These are phyloP conservation scores for Pulicaria dysenterica DNA, from an alignment of 129 eudicot genomes.

Conservation along the genomic window DNA sequence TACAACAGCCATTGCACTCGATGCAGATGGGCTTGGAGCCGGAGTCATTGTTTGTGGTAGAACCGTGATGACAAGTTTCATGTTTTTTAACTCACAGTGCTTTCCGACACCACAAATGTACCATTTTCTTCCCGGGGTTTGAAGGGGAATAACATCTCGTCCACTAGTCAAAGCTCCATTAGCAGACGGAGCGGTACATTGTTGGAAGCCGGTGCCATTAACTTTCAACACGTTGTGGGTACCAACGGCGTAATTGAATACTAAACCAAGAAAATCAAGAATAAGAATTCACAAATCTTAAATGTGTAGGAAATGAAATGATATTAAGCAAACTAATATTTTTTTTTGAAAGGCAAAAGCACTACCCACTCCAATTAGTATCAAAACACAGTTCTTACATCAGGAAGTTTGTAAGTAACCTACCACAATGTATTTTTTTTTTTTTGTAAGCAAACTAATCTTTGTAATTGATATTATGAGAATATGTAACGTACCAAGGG, in stretches of 20 bases:
- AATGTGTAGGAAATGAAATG: neutral
- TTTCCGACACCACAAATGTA: conserved; percentile 50
- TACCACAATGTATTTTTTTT: too few relatives aligned
- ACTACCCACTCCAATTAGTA: too few relatives aligned
- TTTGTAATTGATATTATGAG: neutral
- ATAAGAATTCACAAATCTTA: neutral
- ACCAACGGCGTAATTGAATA: conserved; percentile 34
- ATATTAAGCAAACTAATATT: neutral
- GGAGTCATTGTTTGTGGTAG: conserved; percentile 31
- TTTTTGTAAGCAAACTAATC: neutral
- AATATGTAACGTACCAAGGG: conserved; percentile 33
- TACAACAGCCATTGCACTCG: neutral
- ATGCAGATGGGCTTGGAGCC: conserved; percentile 28
- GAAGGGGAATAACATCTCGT: conserved; percentile 40
- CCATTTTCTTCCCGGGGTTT: conserved; percentile 56
- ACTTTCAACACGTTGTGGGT: conserved; percentile 44
- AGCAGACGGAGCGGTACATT: conserved; percentile 30
- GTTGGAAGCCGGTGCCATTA: conserved; percentile 44
- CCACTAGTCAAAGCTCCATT: conserved; percentile 46
- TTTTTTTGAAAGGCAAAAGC: neutral
- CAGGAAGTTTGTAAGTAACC: too few relatives aligned
- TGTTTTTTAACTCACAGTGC: conserved; percentile 38
- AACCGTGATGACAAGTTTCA: conserved; percentile 46
- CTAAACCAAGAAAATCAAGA: conserved; percentile 24
- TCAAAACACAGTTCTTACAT: too few relatives aligned